Base-by-base conservation (phyloP, 441 rosid genomes). In the Omphalea diandra region DNA sequence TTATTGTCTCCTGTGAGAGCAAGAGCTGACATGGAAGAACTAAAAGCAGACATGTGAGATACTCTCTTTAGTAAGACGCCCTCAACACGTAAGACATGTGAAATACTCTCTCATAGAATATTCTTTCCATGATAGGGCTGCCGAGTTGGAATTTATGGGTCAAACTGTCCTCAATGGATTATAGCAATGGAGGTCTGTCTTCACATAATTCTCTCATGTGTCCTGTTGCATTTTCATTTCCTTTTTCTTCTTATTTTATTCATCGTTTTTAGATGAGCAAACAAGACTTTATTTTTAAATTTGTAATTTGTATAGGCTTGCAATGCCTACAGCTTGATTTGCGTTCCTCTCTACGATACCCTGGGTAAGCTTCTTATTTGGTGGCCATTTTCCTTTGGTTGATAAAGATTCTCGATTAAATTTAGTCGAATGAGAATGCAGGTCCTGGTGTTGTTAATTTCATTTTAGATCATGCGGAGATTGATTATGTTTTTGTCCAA, bases 341-440 rank as follows among this genome's bases (percentile, higher is more conserved):
- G 94, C 73, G 99, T 94, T 67, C 99, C 99, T 70, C 94, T 94
- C 44, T 92, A 94, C 78, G 99, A 95, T 72, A 92, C 97, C n/a
- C 86, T 94, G 9, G 99, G 99, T 94, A 88, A 47, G 17, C 55
- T 59, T 24, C 26, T 24, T 29, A n/a, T 62, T 70, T 53, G 27
- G 47, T 44, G 63, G 55, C 54, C 26, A 49, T 49, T 20, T 3
- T 49, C 11, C 22, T 36, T 55, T 55, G 20, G 20, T 10, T 4
- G 60, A n/a, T n/a, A n/a, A n/a, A n/a, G n/a, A n/a, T n/a, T n/a
- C n/a, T n/a, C n/a, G n/a, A n/a, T n/a, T n/a, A 27, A 33, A 20
- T 7, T 47, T 38, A 67, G 40, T 33, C 20, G 35, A 65, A 20
- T 63, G 41, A 40, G 61, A n/a, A 20, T 77, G 80, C 86, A 94